Evolutionary conservation across 768 basidiomycete species (phyloP), one percentile per base, ranked within the genome.

Genomic region (Floccularia luteovirens): DNA sequence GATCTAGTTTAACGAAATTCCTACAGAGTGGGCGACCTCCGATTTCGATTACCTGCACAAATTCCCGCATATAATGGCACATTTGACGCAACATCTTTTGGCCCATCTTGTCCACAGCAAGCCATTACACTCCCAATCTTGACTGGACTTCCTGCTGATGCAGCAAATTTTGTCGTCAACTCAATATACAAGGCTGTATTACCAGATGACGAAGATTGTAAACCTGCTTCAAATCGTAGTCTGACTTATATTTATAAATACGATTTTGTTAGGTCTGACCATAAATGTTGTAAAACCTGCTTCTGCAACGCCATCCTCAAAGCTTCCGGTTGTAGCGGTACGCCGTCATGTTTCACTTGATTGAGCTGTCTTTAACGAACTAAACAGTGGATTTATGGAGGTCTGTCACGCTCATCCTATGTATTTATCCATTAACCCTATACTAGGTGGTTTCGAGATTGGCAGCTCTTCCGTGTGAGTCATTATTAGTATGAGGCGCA

Each of bases 251-350:
- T 23, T 21, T 14, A 20, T 10, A 31, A 16, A 20, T 3, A 38
- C 14, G 2, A 8, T 14, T n/a, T 19, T 10, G 31, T 7, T 24
- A 70, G 75, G 76, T 55, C 57, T 79, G 14, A 74, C 67, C 1
- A 42, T 81, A 25, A 77, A 79, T 44, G 66, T 79, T 13, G 48
- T 74, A 20, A 66, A 62, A 37, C 75, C 78, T 3, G 51, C 55
- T 1, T 52, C 45, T 24, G 62, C 69, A 1, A 66, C 62, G 0
- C 39, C 67, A 1, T 48, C 49, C 0, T 66, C 66, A 6, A 70
- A 70, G 37, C 56, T 78, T 2, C 77, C 78, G 2, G 73, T 80
- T 5, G 57, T 74, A 14, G 72, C 68, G 22, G 76, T 77, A 53
- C 32, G 73, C 61, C 25, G 16, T 13, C 2, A 31, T 43, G 19